A percentile compares a stretch with the other conserved stretches of the same genome.
phyloP scores from a whole-genome alignment of 257 asterid species.

The Solanum pennellii region DNA sequence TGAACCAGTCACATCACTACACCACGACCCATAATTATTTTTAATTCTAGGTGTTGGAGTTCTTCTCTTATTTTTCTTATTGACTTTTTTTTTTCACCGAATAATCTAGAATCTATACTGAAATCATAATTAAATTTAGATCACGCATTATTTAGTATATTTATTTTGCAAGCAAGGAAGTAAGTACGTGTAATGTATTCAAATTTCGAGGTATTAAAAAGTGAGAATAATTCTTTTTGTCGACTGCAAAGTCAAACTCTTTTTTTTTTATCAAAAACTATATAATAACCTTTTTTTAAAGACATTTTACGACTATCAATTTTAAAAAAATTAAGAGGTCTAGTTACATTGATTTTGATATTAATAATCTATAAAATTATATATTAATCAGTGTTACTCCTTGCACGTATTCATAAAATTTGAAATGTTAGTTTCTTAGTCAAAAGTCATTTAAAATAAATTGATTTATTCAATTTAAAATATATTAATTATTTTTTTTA shows the following conservation, averaged over 20 bases:
- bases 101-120: fast-evolving
- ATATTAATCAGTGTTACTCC: background rate
- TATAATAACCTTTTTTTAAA: background rate
- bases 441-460: background rate
- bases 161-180: background rate
- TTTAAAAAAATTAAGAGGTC: background rate
- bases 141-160: background rate
- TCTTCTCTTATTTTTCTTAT: too few relatives aligned
- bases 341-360: background rate
- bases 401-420: background rate
- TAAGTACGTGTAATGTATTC: background rate
- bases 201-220: background rate
- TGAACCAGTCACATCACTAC: fast-evolving
- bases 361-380: background rate
- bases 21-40: too few relatives aligned
- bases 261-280: background rate
- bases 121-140: too few relatives aligned
- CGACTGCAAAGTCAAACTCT: background rate
- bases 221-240: background rate
- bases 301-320: background rate
- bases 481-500: too few relatives aligned
- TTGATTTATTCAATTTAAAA: background rate
- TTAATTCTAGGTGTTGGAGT: too few relatives aligned
- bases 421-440: background rate
- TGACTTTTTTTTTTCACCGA: too few relatives aligned